Evolutionary conservation across 2,329 filamentous ascomycete genomes (phyloP).

Genomic region (Aspergillus sp.): DNA sequence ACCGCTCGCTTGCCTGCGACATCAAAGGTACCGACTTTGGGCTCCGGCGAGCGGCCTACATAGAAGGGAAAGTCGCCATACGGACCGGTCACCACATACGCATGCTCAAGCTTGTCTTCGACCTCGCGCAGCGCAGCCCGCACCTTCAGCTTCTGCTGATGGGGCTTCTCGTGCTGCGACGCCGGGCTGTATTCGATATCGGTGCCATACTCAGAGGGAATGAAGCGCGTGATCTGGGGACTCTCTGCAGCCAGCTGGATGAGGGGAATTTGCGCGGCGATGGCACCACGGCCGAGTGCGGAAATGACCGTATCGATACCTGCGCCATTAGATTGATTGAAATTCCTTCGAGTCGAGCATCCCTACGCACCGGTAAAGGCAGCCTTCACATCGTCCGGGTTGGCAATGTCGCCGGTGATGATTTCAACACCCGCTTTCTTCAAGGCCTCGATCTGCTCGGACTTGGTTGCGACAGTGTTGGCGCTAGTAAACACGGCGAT

Average conservation of each 20-base stretch:
- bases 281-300: slow-evolving; percentile 61
- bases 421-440: slow-evolving; percentile 51
- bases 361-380: slow-evolving; percentile 50
- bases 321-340: slow-evolving; percentile 12
- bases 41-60: slow-evolving; percentile 42
- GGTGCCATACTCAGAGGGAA: slow-evolving; percentile 66
- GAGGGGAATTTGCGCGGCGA: slow-evolving; percentile 61
- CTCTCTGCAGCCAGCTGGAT: slow-evolving; percentile 58
- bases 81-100: slow-evolving; percentile 68
- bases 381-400: slow-evolving; percentile 51
- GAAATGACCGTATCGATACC: slow-evolving; percentile 65
- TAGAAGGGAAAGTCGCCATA: slow-evolving; percentile 60
- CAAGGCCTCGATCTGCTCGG: slow-evolving; percentile 46
- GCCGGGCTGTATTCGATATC: slow-evolving; percentile 61
- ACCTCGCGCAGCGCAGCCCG: slow-evolving; percentile 56
- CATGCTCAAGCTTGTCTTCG: slow-evolving; percentile 56
- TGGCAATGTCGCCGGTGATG: slow-evolving; percentile 55
- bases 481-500: slow-evolving; percentile 59
- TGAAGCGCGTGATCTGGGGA: slow-evolving; percentile 58
- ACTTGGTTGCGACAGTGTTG: slow-evolving; percentile 51
- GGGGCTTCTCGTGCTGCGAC: slow-evolving; percentile 61
- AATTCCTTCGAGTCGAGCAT: too few species aligned
- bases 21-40: slow-evolving; percentile 58
- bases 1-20: slow-evolving; percentile 55
- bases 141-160: slow-evolving; percentile 69